These are phyloP conservation scores for Stephanodiscus minutulus DNA, from an alignment of 108 stramenopile genomes.

Conservation along the genomic window DNA sequence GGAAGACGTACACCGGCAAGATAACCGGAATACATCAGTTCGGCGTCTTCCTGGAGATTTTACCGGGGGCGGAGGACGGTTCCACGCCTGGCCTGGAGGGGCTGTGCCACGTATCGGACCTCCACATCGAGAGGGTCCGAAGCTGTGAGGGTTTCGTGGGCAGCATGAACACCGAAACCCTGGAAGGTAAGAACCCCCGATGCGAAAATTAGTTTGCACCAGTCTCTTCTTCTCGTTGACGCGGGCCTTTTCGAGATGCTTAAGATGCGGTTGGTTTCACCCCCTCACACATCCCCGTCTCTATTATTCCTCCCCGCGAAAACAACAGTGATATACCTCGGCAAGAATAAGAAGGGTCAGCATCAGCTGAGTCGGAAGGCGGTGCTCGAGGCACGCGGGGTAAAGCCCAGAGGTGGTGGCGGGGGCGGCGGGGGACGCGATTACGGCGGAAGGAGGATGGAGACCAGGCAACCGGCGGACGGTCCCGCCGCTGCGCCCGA, in stretches of 20 bases:
- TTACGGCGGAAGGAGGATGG: slow-evolving; percentile 4
- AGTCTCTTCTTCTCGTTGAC: too few relatives aligned
- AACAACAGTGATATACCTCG: slow-evolving; percentile 59
- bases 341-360: slow-evolving; percentile 77
- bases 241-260: too few relatives aligned
- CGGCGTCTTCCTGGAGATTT: slow-evolving; percentile 82
- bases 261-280: too few relatives aligned
- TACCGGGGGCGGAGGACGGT: slow-evolving; percentile 86
- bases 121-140: slow-evolving; percentile 73
- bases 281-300: too few relatives aligned
- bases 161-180: slow-evolving; percentile 64
- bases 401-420: slow-evolving; percentile 25
- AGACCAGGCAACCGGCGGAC: slow-evolving; percentile 4
- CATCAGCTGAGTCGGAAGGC: slow-evolving; percentile 74
- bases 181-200: slow-evolving; percentile 67
- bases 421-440: slow-evolving; percentile 1
- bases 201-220: too few relatives aligned
- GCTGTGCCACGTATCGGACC: slow-evolving; percentile 85
- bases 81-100: slow-evolving; percentile 80
- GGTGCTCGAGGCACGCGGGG: slow-evolving; percentile 49
- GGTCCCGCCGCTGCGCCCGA: slow-evolving; percentile 15
- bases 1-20: slow-evolving; percentile 68
- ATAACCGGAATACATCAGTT: slow-evolving; percentile 82
- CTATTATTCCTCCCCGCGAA: too few relatives aligned
- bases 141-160: slow-evolving; percentile 82